A percentile compares a stretch with the other conserved stretches of the same genome.
Evolutionary conservation across 305 asterid genomes (phyloP).

Genomic region (Caryopteris hybrid): DNA sequence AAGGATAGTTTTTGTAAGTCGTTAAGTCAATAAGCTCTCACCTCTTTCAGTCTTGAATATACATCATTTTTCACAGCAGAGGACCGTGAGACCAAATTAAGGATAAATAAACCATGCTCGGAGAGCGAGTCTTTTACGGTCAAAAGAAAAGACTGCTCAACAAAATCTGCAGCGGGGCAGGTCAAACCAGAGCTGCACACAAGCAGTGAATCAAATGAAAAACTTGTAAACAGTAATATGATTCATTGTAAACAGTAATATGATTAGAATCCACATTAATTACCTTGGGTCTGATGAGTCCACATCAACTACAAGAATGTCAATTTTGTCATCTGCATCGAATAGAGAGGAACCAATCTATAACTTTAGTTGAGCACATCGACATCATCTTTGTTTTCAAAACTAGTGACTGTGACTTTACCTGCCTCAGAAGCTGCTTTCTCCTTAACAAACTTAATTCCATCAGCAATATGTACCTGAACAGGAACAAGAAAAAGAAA

Average conservation of each 20-base stretch:
- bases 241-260: background rate
- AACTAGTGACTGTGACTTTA: slow-evolving; percentile 19
- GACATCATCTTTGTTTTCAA: slow-evolving; percentile 13
- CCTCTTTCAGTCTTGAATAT: slow-evolving; percentile 67
- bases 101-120: slow-evolving; percentile 68
- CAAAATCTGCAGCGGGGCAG: slow-evolving; percentile 78
- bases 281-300: slow-evolving; percentile 92
- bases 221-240: background rate
- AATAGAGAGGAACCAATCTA: slow-evolving; percentile 13
- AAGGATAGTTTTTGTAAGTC: background rate
- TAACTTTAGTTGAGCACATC: slow-evolving; percentile 1
- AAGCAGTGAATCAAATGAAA: slow-evolving; percentile 2
- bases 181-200: slow-evolving; percentile 80
- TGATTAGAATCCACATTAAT: background rate
- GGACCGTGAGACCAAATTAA: slow-evolving; percentile 89
- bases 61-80: slow-evolving; percentile 50
- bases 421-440: slow-evolving; percentile 20
- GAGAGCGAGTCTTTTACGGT: slow-evolving; percentile 64
- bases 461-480: slow-evolving; percentile 75
- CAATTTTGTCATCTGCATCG: slow-evolving; percentile 42
- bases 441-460: slow-evolving; percentile 57
- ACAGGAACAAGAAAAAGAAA: background rate
- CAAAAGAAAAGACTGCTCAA: slow-evolving; percentile 73
- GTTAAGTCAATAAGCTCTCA: slow-evolving; percentile 18
- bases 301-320: slow-evolving; percentile 81